Conservation (phyloP, 495 filamentous ascomycete species). For the Trichocladium uniseriatum region DNA sequence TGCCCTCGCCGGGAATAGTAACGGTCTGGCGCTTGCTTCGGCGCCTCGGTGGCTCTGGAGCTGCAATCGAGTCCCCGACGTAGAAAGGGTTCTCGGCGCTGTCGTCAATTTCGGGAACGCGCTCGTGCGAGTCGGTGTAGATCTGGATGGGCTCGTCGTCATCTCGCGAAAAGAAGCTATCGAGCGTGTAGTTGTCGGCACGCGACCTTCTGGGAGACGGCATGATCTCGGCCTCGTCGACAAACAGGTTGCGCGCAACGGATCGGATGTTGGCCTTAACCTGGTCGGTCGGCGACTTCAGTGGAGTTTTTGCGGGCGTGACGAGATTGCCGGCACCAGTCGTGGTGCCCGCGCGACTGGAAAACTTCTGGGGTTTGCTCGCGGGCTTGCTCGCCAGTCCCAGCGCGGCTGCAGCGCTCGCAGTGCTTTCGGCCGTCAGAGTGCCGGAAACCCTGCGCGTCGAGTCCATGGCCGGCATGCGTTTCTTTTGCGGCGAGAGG, state of each 20-base stretch:
- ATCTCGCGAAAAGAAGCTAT: conserved; percentile 54
- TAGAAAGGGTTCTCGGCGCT: conserved; percentile 68
- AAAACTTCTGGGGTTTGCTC: not conserved
- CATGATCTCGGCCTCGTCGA: conserved; percentile 45
- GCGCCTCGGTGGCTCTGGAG: conserved; percentile 26
- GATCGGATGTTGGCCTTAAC: conserved; percentile 46
- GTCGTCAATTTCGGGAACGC: conserved; percentile 61
- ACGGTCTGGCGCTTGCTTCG: conserved; percentile 40
- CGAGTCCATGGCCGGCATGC: conserved; percentile 24
- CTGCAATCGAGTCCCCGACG: conserved; percentile 30
- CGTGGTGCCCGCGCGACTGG: not conserved
- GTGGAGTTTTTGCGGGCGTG: conserved; percentile 85
- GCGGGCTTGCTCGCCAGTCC: conserved; percentile 16
- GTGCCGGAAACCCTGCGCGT: conserved; percentile 33
- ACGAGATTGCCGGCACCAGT: conserved; percentile 53
- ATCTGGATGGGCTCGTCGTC: conserved; percentile 59
- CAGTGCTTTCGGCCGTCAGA: conserved; percentile 26
- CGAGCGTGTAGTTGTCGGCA: conserved; percentile 48
- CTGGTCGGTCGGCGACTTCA: conserved; percentile 51
- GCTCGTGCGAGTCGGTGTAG: conserved; percentile 82
- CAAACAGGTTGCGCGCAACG: conserved; percentile 70
- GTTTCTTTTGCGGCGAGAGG: conserved; percentile 47
- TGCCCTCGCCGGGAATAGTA: conserved; percentile 42
- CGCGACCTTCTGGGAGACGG: conserved; percentile 49
- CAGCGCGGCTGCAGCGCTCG: conserved; percentile 29